Evolutionary conservation across 768 basidiomycete species (phyloP), one percentile per base, ranked within the genome.

Genomic region (Kwoniella mangroviensis): DNA sequence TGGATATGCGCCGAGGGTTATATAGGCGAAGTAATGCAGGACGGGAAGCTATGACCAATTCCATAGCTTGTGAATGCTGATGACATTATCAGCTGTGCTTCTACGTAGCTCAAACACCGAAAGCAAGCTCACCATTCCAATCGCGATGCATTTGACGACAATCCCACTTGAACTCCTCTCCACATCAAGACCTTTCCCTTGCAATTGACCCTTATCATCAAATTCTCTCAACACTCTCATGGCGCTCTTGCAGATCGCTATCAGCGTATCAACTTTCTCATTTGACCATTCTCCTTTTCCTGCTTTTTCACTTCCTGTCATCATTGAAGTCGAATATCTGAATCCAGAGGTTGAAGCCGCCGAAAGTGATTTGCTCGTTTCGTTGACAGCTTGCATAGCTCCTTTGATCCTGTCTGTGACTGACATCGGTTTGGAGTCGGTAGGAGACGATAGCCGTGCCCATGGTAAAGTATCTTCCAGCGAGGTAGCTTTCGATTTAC

Each of bases 51-150:
- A 65, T 24, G 0, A 74, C 55, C 11, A 71, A 10, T 10, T 75
- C 71, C 58, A 79, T 28, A n/a, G 70, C 69, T 67, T 59, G 53
- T 1, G 56, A 53, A 56, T 70, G 63, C 79, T 80, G 62, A n/a
- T 5, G 45, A 6, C 34, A 2, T 19, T 54, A 24, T 74, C 61
- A 69, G 63, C 34, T 54, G 28, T 28, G 22, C 34, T 19, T 28
- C 24, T 19, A 9, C 42, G n/a, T 26, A 5, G 1, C 24, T 58
- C 22, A 17, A 17, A 7, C 26, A 13, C 41, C 19, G 5, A n/a
- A 15, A 22, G 22, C 43, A 13, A 21, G 73, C 78, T 68, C 59
- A 81, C 80, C 75, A 77, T 74, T 26, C 65, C 62, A 21, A 81
- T n/a, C 5, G 49, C 19, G 6, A 78, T 4, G 65, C 68, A 73